phyloP scores from a whole-genome alignment of 805 yeast genomes.

The Metschnikowia picachoensis region DNA sequence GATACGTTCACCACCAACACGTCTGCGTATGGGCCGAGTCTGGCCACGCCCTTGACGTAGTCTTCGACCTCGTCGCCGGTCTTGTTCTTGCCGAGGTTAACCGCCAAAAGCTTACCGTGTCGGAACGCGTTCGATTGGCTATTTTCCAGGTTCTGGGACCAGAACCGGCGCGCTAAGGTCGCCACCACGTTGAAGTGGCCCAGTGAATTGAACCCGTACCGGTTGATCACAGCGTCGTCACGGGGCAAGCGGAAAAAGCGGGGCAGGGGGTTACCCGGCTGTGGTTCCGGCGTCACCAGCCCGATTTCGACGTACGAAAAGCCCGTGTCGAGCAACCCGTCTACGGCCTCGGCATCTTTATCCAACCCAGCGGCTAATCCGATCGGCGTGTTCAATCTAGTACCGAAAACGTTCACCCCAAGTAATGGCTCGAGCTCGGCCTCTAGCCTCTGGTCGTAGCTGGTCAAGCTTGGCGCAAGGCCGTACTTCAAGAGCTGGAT shows the following conservation, averaged over 20 bases:
- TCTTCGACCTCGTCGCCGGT: slow-evolving; percentile 86
- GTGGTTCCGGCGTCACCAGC: slow-evolving; percentile 87
- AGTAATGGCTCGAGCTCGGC: slow-evolving; percentile 37
- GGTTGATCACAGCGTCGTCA: slow-evolving; percentile 88
- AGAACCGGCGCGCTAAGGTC: slow-evolving; percentile 61
- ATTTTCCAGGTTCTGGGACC: slow-evolving; percentile 2
- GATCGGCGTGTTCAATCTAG: slow-evolving; percentile 67
- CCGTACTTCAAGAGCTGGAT: slow-evolving; percentile 67
- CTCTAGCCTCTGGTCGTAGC: slow-evolving; percentile 44
- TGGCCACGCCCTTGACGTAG: slow-evolving; percentile 77
- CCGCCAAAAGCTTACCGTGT: slow-evolving; percentile 63
- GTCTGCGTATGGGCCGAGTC: slow-evolving; percentile 82
- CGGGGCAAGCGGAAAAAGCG: slow-evolving; percentile 80
- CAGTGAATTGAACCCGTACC: slow-evolving; percentile 91
- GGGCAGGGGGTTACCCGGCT: slow-evolving; percentile 93
- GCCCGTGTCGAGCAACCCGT: slow-evolving; percentile 70
- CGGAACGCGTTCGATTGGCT: slow-evolving; percentile 48
- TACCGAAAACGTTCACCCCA: slow-evolving; percentile 62
- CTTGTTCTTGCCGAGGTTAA: slow-evolving; percentile 91
- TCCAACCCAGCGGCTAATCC: slow-evolving; percentile 97
- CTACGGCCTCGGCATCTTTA: slow-evolving; percentile 89
- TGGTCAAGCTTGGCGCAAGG: slow-evolving; percentile 55
- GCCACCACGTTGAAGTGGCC: slow-evolving; percentile 78
- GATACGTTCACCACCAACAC: slow-evolving; percentile 88
- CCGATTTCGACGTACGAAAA: slow-evolving; percentile 92